Base-by-base conservation (phyloP, 2,329 filamentous ascomycete genomes). In the Monosporascus sp. region DNA sequence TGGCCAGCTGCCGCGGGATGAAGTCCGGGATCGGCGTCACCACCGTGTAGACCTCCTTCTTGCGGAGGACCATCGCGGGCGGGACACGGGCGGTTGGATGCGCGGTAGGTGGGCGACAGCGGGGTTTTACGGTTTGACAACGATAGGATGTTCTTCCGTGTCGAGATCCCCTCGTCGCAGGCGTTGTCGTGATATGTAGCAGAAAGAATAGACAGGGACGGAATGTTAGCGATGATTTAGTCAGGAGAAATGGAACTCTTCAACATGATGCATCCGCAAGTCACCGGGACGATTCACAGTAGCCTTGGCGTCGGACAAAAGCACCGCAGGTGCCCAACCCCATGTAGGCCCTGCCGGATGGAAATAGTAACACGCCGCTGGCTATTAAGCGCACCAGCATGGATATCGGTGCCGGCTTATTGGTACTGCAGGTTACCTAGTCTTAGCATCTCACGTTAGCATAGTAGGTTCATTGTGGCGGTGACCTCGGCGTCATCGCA, bases 11-110 rank as follows among this genome's bases (percentile, higher is more conserved):
- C 56, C 85, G 84, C 18, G 85, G 85, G 58, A 89, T 86, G 68
- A 84, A 85, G 64, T 77, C 75, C 34, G 85, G 85, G 49, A 89
- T 86, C 46, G 85, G 83, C 53, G 85, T 89, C 65, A 88, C 80
- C 59, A 86, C 80, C 25, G 84, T 88, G 68, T 86, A 85, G 25
- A 77, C 75, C 57, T 83, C 80, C 65, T 85, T 87, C 67, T 83
- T 88, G 59, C 78, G 75, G 56, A 84, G 68, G 73, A 83, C 81
- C 55, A 66, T 71, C 57, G 54, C 60, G 51, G 52, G 47, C 44
- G 42, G 22, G 38, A 41, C 38, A 11, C 5, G 11, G 42, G 24
- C 11, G 17, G 25, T 20, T 22, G 3, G 14, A 2, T 6, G 14
- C 22, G 5, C 17, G 41, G 41, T 5, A 1, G 8, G 41, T 25